Conservation (phyloP, 805 yeast species). For the Lipomyces kockii region DNA sequence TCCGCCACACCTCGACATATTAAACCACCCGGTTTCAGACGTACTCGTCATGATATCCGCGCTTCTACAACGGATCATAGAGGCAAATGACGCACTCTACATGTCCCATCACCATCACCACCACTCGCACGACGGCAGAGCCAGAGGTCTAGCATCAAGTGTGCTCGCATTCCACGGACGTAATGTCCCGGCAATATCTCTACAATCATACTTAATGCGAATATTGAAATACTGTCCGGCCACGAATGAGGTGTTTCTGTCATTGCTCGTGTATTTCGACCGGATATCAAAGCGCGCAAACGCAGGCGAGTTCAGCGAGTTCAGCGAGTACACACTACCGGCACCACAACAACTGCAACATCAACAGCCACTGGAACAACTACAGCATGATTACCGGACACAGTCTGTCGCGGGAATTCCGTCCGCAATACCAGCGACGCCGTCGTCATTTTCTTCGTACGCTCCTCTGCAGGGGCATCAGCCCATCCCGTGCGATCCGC, state of each 20-base stretch:
- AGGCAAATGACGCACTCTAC: conserved; percentile 83
- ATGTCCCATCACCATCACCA: conserved; percentile 47
- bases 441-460: conserved; percentile 16
- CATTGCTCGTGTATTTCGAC: conserved; percentile 90
- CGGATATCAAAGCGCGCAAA: conserved; percentile 86
- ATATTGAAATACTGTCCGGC: conserved; percentile 96
- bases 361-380: neutral
- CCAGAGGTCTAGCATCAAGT: conserved; percentile 25
- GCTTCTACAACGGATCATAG: conserved; percentile 81
- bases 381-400: neutral
- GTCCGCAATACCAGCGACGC: conserved; percentile 12
- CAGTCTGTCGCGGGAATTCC: neutral
- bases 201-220: conserved; percentile 86
- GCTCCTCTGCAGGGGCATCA: conserved; percentile 9
- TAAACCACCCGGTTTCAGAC: conserved; percentile 80
- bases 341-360: neutral
- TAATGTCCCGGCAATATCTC: conserved; percentile 91
- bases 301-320: conserved; percentile 32
- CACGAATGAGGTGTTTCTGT: conserved; percentile 93
- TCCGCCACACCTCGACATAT: conserved; percentile 65
- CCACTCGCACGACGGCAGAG: conserved; percentile 19
- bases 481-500: conserved; percentile 6
- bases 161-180: conserved; percentile 91
- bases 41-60: conserved; percentile 84
- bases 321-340: conserved; percentile 10